phyloP scores from a whole-genome alignment of 768 basidiomycete species.

The Scleroderma bovista region DNA sequence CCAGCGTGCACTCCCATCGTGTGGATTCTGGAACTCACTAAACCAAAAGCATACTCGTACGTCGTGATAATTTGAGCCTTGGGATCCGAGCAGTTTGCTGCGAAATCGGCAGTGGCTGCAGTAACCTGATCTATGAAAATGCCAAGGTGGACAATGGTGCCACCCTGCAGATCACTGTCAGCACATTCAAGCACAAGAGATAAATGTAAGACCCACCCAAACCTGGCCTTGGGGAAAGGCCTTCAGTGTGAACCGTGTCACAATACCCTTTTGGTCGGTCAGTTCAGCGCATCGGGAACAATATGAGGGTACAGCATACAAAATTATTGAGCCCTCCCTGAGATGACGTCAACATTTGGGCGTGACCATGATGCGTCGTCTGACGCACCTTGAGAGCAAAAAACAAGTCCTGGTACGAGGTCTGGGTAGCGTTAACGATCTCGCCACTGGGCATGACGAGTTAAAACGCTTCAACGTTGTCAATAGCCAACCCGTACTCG shows the following conservation, averaged over 20 bases:
- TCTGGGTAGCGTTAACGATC: slow-evolving; percentile 28
- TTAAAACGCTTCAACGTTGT: slow-evolving; percentile 51
- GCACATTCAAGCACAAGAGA: not conserved
- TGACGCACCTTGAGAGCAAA: slow-evolving; percentile 37
- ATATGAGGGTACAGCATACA: slow-evolving; percentile 27
- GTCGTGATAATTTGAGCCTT: slow-evolving; percentile 35
- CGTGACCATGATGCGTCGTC: slow-evolving; percentile 3
- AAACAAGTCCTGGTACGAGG: slow-evolving; percentile 37
- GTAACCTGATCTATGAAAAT: not conserved
- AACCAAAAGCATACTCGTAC: slow-evolving; percentile 32
- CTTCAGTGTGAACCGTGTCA: slow-evolving; percentile 49
- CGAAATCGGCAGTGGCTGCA: slow-evolving; percentile 3
- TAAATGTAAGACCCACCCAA: slow-evolving; percentile 40
- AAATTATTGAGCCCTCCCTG: slow-evolving; percentile 68
- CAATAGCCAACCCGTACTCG: slow-evolving; percentile 51
- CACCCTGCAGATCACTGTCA: not conserved
- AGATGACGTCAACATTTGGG: not conserved
- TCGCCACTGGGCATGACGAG: slow-evolving; percentile 55
- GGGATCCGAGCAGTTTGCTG: slow-evolving; percentile 2
- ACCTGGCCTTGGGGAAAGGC: slow-evolving; percentile 50
- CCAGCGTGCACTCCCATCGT: not conserved
- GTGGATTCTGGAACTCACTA: slow-evolving; percentile 13
- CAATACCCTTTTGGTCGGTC: slow-evolving; percentile 37
- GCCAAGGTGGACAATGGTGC: slow-evolving; percentile 4
- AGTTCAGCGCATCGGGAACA: too few relatives aligned